Percentiles rank a stretch among this genome's conserved stretches.
Evolutionary conservation across 768 basidiomycete species (phyloP).

Genomic region (Candolleomyces eurysporus): DNA sequence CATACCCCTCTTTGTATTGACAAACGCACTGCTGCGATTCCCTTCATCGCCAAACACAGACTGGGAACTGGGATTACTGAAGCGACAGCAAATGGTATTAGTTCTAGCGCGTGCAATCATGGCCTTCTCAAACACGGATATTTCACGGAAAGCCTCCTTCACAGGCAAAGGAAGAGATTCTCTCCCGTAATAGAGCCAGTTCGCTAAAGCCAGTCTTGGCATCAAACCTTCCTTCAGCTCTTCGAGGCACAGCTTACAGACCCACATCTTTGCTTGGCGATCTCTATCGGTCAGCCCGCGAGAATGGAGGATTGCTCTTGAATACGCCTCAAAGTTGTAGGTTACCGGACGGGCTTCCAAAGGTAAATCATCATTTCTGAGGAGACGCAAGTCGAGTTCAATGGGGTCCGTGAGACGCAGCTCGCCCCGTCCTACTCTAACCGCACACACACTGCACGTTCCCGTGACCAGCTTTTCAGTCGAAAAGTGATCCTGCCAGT

Average conservation of each 20-base stretch:
- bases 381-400: no score
- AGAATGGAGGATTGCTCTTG: neutral
- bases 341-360: no score
- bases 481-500: no score
- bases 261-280: neutral
- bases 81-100: constrained; percentile 8
- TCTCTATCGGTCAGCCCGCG: neutral
- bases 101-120: constrained; percentile 3
- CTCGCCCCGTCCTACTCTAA: no score
- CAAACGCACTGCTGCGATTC: neutral
- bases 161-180: constrained; percentile 7
- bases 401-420: no score
- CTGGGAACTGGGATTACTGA: neutral
- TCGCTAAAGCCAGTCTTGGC: constrained; percentile 25
- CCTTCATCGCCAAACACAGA: neutral
- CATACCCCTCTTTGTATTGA: constrained; percentile 6
- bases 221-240: neutral
- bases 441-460: no score
- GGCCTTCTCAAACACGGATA: constrained; percentile 4
- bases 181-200: constrained; percentile 19
- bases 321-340: no score
- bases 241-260: neutral
- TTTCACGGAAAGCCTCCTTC: constrained; percentile 1
- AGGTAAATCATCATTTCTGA: no score
- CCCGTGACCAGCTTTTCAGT: no score